These are phyloP conservation scores for Ceriops zippeliana DNA, from an alignment of 345 rosid species.

Conservation along the genomic window DNA sequence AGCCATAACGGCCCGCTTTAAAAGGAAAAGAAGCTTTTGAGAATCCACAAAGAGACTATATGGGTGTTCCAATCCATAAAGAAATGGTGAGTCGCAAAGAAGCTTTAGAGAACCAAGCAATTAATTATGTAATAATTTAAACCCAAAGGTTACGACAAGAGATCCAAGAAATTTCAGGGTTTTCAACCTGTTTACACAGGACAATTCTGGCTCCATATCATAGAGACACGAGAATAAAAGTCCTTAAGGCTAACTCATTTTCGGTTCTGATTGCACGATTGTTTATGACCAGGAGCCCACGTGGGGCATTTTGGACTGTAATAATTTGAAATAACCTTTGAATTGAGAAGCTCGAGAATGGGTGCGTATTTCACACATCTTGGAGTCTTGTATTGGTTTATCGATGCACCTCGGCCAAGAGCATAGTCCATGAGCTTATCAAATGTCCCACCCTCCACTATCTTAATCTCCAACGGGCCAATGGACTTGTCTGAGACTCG, in stretches of 20 bases:
- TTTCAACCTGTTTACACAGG: too few species aligned
- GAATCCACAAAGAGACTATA: too few species aligned
- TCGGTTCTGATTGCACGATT: constrained; percentile 6
- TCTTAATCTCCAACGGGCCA: constrained; percentile 18
- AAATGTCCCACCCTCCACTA: constrained; percentile 14
- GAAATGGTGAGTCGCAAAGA: too few species aligned
- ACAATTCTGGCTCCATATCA: too few species aligned
- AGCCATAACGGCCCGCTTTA: too few species aligned
- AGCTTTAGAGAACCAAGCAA: too few species aligned
- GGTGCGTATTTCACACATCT: constrained; percentile 24
- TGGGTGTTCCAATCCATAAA: too few species aligned
- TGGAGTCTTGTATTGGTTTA: constrained; percentile 24
- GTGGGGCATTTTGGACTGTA: constrained; percentile 20
- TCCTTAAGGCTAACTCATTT: neutral
- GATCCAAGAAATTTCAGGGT: too few species aligned
- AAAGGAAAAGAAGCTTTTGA: too few species aligned
- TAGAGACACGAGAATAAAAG: too few species aligned
- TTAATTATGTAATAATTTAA: too few species aligned
- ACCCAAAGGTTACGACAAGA: too few species aligned
- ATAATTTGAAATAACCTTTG: constrained; percentile 7
- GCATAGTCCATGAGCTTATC: constrained; percentile 23
- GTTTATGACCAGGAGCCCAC: constrained; percentile 21
- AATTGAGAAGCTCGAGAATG: constrained; percentile 17
- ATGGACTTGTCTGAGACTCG: constrained; percentile 18
- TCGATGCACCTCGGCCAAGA: constrained; percentile 19